These are phyloP conservation scores for Crithidia sp. DNA, from an alignment of 208 protist genomes.

Conservation along the genomic window DNA sequence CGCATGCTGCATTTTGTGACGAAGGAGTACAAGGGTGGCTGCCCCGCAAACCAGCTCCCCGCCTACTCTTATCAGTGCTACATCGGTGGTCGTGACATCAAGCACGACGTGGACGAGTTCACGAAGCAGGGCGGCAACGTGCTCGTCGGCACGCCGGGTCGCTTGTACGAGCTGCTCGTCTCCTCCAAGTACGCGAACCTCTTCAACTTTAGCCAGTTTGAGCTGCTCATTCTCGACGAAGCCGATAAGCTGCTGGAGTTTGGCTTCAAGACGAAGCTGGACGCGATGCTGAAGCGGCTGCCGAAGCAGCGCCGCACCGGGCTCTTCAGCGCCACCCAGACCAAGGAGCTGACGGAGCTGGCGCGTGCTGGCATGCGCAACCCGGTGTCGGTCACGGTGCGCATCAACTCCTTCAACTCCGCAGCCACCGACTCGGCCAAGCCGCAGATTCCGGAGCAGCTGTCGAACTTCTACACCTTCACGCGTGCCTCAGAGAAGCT, in stretches of 20 bases:
- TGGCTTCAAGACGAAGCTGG: conserved; percentile 93
- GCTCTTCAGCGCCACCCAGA: conserved; percentile 94
- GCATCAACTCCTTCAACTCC: conserved; percentile 57
- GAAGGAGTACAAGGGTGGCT: conserved; percentile 50
- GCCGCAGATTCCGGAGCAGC: conserved; percentile 86
- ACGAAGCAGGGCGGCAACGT: conserved; percentile 85
- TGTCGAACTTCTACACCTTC: conserved; percentile 91
- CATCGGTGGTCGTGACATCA: conserved; percentile 90
- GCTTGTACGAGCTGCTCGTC: conserved; percentile 91
- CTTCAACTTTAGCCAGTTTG: conserved; percentile 81
- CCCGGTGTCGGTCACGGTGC: conserved; percentile 88
- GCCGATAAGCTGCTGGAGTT: conserved; percentile 94
- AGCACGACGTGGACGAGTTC: conserved; percentile 83
- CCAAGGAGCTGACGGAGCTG: conserved; percentile 89
- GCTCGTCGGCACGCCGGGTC: conserved; percentile 91
- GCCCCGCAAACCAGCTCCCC: conserved; percentile 41
- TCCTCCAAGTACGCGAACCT: conserved; percentile 78
- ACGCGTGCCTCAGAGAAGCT: conserved; percentile 82
- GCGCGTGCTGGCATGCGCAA: conserved; percentile 92
- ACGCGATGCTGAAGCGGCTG: conserved; percentile 88
- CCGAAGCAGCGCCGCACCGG: conserved; percentile 92
- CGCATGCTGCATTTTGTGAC: conserved; percentile 79
- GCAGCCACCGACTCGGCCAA: conserved; percentile 52
- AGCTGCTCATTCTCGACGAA: conserved; percentile 94
- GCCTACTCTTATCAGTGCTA: conserved; percentile 88